phyloP scores from a whole-genome alignment of 495 filamentous ascomycete genomes.

The Bombardia bombarda region DNA sequence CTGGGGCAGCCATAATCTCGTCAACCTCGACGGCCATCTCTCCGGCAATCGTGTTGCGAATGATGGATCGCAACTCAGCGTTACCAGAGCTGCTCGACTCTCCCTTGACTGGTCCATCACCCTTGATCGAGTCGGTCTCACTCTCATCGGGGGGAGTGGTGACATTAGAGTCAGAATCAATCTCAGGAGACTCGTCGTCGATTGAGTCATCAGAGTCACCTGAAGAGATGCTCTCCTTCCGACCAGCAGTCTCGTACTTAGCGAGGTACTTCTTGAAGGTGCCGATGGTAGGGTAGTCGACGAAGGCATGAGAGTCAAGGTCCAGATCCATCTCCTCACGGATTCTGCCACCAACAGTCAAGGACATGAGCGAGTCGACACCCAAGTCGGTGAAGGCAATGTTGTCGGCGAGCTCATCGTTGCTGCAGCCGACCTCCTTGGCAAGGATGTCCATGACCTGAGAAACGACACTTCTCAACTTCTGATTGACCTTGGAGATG shows the following conservation, averaged over 20 bases:
- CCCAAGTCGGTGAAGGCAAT: conserved; percentile 49
- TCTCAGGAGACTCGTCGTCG: conserved; percentile 34
- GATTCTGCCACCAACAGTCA: conserved; percentile 45
- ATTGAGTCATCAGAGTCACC: conserved; percentile 26
- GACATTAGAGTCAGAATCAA: conserved; percentile 38
- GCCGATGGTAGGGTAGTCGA: conserved; percentile 47
- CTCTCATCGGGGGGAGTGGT: conserved; percentile 40
- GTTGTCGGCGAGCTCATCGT: conserved; percentile 51
- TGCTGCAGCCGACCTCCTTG: conserved; percentile 55
- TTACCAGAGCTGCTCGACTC: conserved; percentile 18
- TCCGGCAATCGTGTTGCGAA: conserved; percentile 53
- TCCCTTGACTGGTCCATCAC: conserved; percentile 18
- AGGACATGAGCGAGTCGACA: conserved; percentile 53
- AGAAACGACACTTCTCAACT: conserved; percentile 28
- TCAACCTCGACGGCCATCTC: conserved; percentile 62
- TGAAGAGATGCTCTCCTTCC: conserved; percentile 18
- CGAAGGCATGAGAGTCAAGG: conserved; percentile 45
- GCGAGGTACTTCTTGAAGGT: conserved; percentile 51
- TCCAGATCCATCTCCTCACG: conserved; percentile 51
- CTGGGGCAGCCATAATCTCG: conserved; percentile 47
- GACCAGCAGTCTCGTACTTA: conserved; percentile 35
- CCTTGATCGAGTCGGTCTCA: conserved; percentile 34
- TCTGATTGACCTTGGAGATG: conserved; percentile 35
- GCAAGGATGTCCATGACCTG: conserved; percentile 56
- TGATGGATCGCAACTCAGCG: conserved; percentile 40